phyloP scores from a whole-genome alignment of 257 asterid genomes.

The Mentha longifolia region DNA sequence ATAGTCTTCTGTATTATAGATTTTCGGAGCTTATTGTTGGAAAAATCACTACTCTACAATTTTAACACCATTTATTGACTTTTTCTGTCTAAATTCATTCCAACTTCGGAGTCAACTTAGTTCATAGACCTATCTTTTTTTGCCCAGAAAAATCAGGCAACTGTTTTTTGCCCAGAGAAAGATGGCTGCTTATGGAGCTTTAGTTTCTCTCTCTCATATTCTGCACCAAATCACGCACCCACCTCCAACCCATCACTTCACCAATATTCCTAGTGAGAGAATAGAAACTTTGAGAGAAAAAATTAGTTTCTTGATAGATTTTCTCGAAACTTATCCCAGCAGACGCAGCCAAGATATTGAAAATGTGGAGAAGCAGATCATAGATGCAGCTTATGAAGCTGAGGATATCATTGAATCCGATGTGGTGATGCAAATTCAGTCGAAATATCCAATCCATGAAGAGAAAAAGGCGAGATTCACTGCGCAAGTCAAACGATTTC shows the following conservation, averaged over 20 bases:
- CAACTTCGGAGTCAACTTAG: no score
- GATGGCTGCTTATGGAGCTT: constrained; percentile 33
- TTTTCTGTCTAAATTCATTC: no score
- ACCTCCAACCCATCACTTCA: neutral
- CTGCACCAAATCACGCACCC: constrained; percentile 23
- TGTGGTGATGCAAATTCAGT: neutral
- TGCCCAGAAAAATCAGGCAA: no score
- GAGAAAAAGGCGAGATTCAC: neutral
- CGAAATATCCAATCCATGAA: neutral
- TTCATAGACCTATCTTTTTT: no score
- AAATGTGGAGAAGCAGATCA: constrained; percentile 20
- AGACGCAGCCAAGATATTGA: constrained; percentile 16
- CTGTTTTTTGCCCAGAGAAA: no score
- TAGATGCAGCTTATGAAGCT: constrained; percentile 27
- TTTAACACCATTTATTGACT: no score
- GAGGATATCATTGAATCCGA: constrained; percentile 33
- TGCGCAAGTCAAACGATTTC: neutral
- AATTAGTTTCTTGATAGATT: constrained; percentile 10
- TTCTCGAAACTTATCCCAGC: constrained; percentile 23
- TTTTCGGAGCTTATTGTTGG: no score
- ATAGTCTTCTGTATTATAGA: no score
- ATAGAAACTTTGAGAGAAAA: constrained; percentile 1
- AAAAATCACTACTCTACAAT: no score
- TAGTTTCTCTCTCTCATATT: constrained; percentile 32
- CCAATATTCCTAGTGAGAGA: neutral